Conservation (phyloP, 768 basidiomycete species). For the Sporobolomyces pararoseus region DNA sequence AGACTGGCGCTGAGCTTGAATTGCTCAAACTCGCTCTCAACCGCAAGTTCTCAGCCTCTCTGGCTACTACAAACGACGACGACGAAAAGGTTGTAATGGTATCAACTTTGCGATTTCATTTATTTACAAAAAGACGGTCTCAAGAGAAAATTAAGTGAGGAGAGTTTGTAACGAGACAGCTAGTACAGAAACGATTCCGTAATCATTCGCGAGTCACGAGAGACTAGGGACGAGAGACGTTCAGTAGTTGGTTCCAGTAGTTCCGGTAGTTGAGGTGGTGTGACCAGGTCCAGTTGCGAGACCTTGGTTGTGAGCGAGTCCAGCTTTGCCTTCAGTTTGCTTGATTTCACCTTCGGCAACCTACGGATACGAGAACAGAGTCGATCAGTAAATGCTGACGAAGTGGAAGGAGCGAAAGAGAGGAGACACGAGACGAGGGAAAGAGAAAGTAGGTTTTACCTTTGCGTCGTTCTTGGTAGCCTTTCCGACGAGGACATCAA, state of each 20-base stretch:
- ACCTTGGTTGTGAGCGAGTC: not conserved
- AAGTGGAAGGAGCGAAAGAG: not conserved
- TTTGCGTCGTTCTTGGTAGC: slow-evolving; percentile 17
- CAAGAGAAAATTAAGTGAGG: too few relatives aligned
- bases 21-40: too few relatives aligned
- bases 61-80: too few relatives aligned
- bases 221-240: too few relatives aligned
- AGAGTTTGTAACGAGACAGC: too few relatives aligned
- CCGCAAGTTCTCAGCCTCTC: too few relatives aligned
- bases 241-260: too few relatives aligned
- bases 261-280: not conserved
- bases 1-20: too few relatives aligned
- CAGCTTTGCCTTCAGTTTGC: slow-evolving; percentile 33
- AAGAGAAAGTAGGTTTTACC: not conserved
- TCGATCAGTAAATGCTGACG: too few relatives aligned
- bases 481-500: slow-evolving; percentile 28
- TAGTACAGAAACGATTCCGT: too few relatives aligned
- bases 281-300: slow-evolving; percentile 4
- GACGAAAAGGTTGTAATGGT: not conserved
- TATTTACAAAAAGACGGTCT: not conserved
- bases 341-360: slow-evolving; percentile 32
- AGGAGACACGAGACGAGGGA: not conserved
- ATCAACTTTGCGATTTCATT: not conserved
- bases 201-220: too few relatives aligned
- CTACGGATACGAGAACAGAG: not conserved